Base-by-base conservation (phyloP, 345 rosid genomes). In the Anacardium occidentale region DNA sequence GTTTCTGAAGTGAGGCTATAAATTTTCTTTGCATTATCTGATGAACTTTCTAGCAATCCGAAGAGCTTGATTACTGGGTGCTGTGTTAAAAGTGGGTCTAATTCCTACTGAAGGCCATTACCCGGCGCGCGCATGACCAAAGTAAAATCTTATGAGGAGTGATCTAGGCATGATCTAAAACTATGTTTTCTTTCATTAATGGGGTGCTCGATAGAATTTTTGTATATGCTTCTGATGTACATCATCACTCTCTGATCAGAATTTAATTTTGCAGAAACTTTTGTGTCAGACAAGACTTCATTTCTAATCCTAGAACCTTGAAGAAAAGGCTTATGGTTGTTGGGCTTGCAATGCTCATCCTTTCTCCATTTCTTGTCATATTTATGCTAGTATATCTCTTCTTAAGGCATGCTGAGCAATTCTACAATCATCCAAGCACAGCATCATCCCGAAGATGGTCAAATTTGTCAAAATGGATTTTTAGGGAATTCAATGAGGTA, bases 381-480 rank as follows among this genome's bases (percentile, higher is more conserved):
- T 96, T 96, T 82, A 90, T 93, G 97, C 79, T 93, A 76, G 96
- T 96, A 50, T 96, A 90, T 83, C 92, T 93, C 75, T 96, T 96
- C 83, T 77, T 96, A 71, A 86, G 93, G 84, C 99, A 96, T 71
- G 99, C 98, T 69, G 99, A 93, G 76, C 98, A 96, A 75, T 91
- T 96, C 69, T 96, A 91, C 79, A 88, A 96, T 82, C 97, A 93
- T 85, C 98, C 99, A 44, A 90, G 92, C 81, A 90, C 98, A 10
- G 99, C 99, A 75, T 93, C 95, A 24, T 93, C 98, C 74, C 87
- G 89, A 75, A 88, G 97, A 84, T 93, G 99, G 99, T 96, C 98
- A 70, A 96, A 96, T 85, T 83, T 93, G 84, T 90, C 99, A 57
- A 91, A 79, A 67, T 96, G 99, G 99, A 89, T 91, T 62, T 90